A percentile compares a stretch with the other conserved stretches of the same genome.
Conservation (phyloP, 2,329 filamentous ascomycete genomes). For the Bisporella sp. region DNA sequence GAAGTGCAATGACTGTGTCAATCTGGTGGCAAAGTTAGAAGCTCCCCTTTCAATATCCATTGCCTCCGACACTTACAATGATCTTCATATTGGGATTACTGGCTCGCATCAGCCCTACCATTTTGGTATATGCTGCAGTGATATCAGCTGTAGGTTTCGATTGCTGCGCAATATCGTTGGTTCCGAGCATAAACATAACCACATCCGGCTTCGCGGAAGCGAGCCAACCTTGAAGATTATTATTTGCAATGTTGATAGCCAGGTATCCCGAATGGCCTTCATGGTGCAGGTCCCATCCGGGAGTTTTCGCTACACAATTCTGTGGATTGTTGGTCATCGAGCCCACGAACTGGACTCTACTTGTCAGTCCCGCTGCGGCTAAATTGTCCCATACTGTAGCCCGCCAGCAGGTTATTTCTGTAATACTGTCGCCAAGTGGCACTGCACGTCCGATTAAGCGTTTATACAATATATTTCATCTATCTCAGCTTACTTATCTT, state of each 20-base stretch:
- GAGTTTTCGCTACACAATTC: slow-evolving; percentile 17
- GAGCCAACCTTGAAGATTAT: slow-evolving; percentile 34
- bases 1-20: slow-evolving; percentile 30
- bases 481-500: not conserved
- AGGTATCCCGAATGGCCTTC: slow-evolving; percentile 39
- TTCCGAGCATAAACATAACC: slow-evolving; percentile 40
- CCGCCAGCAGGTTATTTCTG: slow-evolving; percentile 40
- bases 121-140: slow-evolving; percentile 34
- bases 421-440: slow-evolving; percentile 39
- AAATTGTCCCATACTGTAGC: slow-evolving; percentile 35
- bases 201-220: slow-evolving; percentile 32
- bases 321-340: slow-evolving; percentile 32
- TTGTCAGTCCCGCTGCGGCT: slow-evolving; percentile 27
- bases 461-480: not conserved
- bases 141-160: slow-evolving; percentile 23
- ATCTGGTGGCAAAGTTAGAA: slow-evolving; percentile 11
- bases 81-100: slow-evolving; percentile 33
- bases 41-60: slow-evolving; percentile 26
- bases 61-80: slow-evolving; percentile 26
- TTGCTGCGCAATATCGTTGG: slow-evolving; percentile 32
- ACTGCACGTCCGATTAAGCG: slow-evolving; percentile 8
- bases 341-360: slow-evolving; percentile 34
- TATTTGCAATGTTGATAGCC: slow-evolving; percentile 36
- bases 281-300: slow-evolving; percentile 33
- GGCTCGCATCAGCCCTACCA: slow-evolving; percentile 31